Percentiles rank a stretch among this genome's conserved stretches.
phyloP scores from a whole-genome alignment of 1,139 yeast genomes.

The Petasospora fabianii region DNA sequence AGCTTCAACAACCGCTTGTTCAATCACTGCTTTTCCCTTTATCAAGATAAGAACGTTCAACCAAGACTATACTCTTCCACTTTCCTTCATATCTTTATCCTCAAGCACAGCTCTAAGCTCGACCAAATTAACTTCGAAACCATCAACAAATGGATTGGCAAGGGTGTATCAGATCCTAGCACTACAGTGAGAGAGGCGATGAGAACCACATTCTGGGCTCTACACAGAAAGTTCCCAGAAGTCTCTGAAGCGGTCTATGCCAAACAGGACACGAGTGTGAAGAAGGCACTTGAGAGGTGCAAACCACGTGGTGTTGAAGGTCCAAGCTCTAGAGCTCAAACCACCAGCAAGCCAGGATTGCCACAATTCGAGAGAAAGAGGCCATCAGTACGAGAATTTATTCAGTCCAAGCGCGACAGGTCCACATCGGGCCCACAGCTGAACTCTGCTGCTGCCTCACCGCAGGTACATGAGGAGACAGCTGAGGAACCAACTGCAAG shows the following conservation, averaged over 20 bases:
- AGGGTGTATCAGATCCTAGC: conserved; percentile 74
- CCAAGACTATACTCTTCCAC: conserved; percentile 68
- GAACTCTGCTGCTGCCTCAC: not conserved
- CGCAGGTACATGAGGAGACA: not conserved
- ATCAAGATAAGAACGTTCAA: conserved; percentile 51
- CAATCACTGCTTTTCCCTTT: conserved; percentile 47
- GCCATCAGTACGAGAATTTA: conserved; percentile 25
- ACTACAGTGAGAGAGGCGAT: conserved; percentile 76
- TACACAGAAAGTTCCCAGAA: conserved; percentile 45
- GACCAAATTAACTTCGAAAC: conserved; percentile 39
- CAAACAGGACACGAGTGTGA: conserved; percentile 44
- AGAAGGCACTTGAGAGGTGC: conserved; percentile 53
- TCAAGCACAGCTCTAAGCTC: conserved; percentile 44
- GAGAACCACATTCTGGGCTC: conserved; percentile 72
- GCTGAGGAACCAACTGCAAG: not conserved
- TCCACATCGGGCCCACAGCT: conserved; percentile 22
- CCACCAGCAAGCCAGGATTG: conserved; percentile 1
- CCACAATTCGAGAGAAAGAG: conserved; percentile 12
- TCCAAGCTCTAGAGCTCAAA: not conserved
- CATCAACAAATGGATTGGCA: conserved; percentile 49
- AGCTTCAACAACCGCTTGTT: conserved; percentile 53
- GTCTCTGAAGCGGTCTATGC: conserved; percentile 37
- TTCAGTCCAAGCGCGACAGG: conserved; percentile 21
- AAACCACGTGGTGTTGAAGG: conserved; percentile 38
- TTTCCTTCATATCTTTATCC: conserved; percentile 64